These are phyloP conservation scores for Fusarium siculi DNA, from an alignment of 2,329 filamentous ascomycete genomes.

Conservation along the genomic window DNA sequence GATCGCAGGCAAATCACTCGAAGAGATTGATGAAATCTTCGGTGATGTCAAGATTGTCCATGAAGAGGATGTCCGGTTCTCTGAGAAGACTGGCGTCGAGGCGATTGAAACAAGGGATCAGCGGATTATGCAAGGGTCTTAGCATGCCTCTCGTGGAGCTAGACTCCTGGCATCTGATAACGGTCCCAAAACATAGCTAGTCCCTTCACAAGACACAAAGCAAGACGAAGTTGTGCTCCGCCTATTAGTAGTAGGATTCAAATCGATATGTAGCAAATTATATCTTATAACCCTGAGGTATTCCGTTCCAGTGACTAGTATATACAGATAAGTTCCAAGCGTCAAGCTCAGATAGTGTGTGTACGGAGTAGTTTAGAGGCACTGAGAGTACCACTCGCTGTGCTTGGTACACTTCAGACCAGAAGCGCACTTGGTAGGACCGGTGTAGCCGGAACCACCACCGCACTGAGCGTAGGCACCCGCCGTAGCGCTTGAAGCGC, in stretches of 20 bases:
- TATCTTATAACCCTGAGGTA: too few relatives aligned
- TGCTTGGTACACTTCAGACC: conserved; percentile 37
- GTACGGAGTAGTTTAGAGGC: conserved; percentile 9
- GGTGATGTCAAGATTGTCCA: conserved; percentile 49
- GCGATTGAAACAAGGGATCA: not conserved
- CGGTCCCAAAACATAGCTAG: accelerated
- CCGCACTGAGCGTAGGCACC: conserved; percentile 39
- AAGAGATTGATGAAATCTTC: conserved; percentile 55
- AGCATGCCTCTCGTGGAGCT: accelerated
- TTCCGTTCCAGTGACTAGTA: not conserved
- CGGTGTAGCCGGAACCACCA: conserved; percentile 34
- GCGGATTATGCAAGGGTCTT: not conserved
- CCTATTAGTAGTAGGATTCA: too few relatives aligned
- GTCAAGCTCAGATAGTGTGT: not conserved
- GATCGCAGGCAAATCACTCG: conserved; percentile 51
- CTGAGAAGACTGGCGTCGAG: conserved; percentile 27
- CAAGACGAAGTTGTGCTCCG: too few relatives aligned
- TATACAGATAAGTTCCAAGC: conserved; percentile 5
- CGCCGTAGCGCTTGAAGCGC: not conserved
- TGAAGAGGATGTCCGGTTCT: conserved; percentile 37
- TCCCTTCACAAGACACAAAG: not conserved
- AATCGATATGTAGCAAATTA: not conserved
- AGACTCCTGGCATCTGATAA: accelerated
- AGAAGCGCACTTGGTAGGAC: conserved; percentile 36
- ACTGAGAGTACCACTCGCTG: conserved; percentile 45